Conservation (phyloP, 2,329 filamentous ascomycete species). For the Ceratocystis alfenasii region DNA sequence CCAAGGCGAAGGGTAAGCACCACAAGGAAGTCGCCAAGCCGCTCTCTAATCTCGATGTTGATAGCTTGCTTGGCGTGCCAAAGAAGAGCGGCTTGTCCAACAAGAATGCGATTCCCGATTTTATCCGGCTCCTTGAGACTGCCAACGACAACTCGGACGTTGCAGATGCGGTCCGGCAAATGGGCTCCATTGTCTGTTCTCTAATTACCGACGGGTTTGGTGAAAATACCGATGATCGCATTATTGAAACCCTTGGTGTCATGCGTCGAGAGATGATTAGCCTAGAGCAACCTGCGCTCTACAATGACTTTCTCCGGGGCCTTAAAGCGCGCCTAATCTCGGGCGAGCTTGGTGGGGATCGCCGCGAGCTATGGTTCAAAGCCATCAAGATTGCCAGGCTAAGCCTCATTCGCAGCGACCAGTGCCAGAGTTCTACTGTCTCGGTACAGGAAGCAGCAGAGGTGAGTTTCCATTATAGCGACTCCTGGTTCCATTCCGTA, state of each 20-base stretch:
- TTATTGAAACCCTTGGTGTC: constrained; percentile 61
- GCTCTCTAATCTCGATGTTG: constrained; percentile 78
- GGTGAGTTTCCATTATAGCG: constrained; percentile 31
- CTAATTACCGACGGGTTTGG: constrained; percentile 64
- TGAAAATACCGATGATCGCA: constrained; percentile 60
- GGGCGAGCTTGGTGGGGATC: constrained; percentile 61
- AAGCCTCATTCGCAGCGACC: constrained; percentile 57
- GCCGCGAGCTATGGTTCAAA: constrained; percentile 71
- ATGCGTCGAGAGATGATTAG: constrained; percentile 67
- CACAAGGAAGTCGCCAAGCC: constrained; percentile 63
- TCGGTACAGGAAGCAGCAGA: constrained; percentile 58
- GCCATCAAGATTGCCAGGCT: constrained; percentile 50
- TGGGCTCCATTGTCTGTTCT: constrained; percentile 56
- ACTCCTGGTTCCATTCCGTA: background rate
- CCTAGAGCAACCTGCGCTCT: constrained; percentile 62
- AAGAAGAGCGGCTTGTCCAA: constrained; percentile 32
- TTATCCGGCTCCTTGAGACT: constrained; percentile 62
- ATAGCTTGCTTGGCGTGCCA: constrained; percentile 51
- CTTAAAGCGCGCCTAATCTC: constrained; percentile 62
- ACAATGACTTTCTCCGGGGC: constrained; percentile 58
- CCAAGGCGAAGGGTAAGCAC: constrained; percentile 64
- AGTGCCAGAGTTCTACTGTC: constrained; percentile 53
- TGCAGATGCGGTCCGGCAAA: constrained; percentile 57
- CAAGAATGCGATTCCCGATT: constrained; percentile 77
- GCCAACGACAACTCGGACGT: constrained; percentile 51